phyloP scores from a whole-genome alignment of 2,329 filamentous ascomycete species.

The Whalleya microplaca region DNA sequence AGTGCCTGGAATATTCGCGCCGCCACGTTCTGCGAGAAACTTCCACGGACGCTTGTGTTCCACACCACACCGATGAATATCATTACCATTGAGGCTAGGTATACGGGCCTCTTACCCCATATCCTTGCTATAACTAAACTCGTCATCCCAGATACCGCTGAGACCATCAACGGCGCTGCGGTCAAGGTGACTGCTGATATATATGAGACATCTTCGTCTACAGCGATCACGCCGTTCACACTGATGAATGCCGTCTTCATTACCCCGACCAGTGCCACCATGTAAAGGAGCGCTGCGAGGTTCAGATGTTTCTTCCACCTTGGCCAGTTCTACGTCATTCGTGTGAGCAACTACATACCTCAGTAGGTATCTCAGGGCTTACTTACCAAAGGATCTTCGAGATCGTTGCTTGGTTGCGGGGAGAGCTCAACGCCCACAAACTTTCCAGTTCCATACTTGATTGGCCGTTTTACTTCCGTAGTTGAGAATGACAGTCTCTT shows the following conservation, averaged over 20 bases:
- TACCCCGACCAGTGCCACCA: constrained; percentile 51
- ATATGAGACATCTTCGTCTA: constrained; percentile 49
- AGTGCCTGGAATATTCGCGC: constrained; percentile 59
- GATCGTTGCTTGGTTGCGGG: constrained; percentile 59
- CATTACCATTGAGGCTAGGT: constrained; percentile 49
- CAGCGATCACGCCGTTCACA: constrained; percentile 50
- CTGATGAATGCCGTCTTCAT: constrained; percentile 59
- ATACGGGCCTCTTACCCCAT: constrained; percentile 58
- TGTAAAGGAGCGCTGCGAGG: constrained; percentile 50
- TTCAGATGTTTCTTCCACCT: constrained; percentile 57
- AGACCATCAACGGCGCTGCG: constrained; percentile 55
- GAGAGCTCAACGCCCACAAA: constrained; percentile 50
- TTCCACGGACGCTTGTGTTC: constrained; percentile 49
- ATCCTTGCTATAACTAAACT: constrained; percentile 49
- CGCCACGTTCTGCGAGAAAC: constrained; percentile 52
- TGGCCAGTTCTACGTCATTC: constrained; percentile 55
- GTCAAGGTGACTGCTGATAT: constrained; percentile 54
- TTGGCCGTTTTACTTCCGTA: constrained; percentile 39
- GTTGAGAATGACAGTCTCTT: constrained; percentile 42
- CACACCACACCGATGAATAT: constrained; percentile 55
- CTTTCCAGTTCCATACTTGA: constrained; percentile 54
- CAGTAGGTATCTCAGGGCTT: neutral
- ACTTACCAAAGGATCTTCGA: constrained; percentile 57
- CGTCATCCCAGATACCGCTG: constrained; percentile 48
- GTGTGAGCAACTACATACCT: constrained; percentile 2